Evolutionary conservation across 2,329 filamentous ascomycete genomes (phyloP), one percentile per base, ranked within the genome.

Genomic region (Gaeumannomyces sp.): DNA sequence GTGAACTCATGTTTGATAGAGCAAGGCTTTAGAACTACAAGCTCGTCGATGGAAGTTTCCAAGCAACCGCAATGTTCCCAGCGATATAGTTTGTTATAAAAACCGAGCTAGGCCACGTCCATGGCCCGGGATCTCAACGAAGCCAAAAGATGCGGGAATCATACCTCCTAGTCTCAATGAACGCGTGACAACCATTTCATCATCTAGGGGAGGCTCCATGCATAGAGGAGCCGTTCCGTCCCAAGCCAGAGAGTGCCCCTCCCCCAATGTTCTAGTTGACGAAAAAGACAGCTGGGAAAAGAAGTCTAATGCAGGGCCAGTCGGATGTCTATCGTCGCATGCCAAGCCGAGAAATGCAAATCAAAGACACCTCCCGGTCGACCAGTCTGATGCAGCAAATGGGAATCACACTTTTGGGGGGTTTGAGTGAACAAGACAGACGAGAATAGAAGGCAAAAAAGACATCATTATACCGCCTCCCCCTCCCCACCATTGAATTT

Each of bases 321-420:
- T 62, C 57, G 59, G 67, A 72, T 71, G 67, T 76, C 74, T 76
- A 76, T 75, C 72, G 68, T 71, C 68, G 69, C 71, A 67, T 66
- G 68, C 70, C 71, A 66, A 64, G 70, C 72, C 69, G 70, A 58
- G 67, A 74, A 72, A 75, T 75, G 73, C 72, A 73, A 69, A 73
- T 70, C 70, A 75, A 74, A 72, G 68, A 68, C 69, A 70, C 73
- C 72, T 67, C 73, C 73, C 66, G 72, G 66, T 70, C 70, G 71
- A 68, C 73, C 73, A 73, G 69, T 75, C 75, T 76, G 73, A 74
- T 74, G 73, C 73, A 75, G 74, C 71, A 72, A 62, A 64, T 64
- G 73, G 71, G 66, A 72, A 72, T 73, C 69, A 71, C 72, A 73
- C 68, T 71, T 73, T 70, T 72, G 60, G 25, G 38, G 35, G 35